These are phyloP conservation scores for Vachellia pachyceras DNA, from an alignment of 306 rosid genomes.

Conservation along the genomic window DNA sequence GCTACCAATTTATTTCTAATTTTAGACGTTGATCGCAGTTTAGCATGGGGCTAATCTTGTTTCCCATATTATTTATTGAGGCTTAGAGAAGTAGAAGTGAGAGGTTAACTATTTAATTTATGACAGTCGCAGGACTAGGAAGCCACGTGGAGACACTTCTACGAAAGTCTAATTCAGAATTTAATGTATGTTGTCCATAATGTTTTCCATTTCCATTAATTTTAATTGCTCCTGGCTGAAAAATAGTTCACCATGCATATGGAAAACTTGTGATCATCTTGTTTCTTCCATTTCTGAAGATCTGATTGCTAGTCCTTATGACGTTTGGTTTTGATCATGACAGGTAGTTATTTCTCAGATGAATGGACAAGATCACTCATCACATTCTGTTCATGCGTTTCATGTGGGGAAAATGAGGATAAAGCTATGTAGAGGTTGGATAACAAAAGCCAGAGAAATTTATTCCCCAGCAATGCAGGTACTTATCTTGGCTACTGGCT, in stretches of 20 bases:
- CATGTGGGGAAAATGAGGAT: slow-evolving; percentile 96
- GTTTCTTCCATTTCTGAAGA: not conserved
- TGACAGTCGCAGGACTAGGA: slow-evolving; percentile 79
- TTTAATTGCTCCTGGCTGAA: not conserved
- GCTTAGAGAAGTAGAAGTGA: slow-evolving; percentile 2
- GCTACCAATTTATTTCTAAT: slow-evolving; percentile 15
- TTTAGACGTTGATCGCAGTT: not conserved
- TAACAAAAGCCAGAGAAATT: slow-evolving; percentile 92
- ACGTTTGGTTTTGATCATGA: slow-evolving; percentile 31
- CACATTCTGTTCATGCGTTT: slow-evolving; percentile 81
- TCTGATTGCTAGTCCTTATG: slow-evolving; percentile 21
- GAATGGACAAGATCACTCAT: slow-evolving; percentile 89
- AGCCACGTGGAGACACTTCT: slow-evolving; percentile 73
- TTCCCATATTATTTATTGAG: not conserved
- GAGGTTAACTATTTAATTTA: slow-evolving; percentile 45
- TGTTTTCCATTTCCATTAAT: slow-evolving; percentile 23
- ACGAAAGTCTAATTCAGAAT: slow-evolving; percentile 84
- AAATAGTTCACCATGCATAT: not conserved
- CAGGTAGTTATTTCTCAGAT: slow-evolving; percentile 89
- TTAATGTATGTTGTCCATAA: slow-evolving; percentile 64
- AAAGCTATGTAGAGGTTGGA: slow-evolving; percentile 96
- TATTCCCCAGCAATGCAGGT: slow-evolving; percentile 95
- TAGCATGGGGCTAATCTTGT: not conserved
- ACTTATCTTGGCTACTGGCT: slow-evolving; percentile 23
- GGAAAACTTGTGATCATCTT: not conserved